Base-by-base conservation (phyloP, 306 rosid genomes). In the Arachis stenosperma region DNA sequence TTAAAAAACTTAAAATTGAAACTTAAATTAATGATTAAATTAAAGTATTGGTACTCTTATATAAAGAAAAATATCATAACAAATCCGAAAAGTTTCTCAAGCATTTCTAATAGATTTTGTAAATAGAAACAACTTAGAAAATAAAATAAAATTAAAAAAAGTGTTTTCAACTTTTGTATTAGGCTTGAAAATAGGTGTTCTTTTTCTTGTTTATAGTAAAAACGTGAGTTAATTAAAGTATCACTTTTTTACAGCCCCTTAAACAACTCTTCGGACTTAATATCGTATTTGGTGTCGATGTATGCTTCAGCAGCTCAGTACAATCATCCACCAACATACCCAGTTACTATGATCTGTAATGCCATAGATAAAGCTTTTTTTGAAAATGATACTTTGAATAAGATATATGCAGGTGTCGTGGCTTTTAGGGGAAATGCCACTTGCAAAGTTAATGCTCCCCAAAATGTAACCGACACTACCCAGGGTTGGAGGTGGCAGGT, bases 401-500 rank as follows among this genome's bases (percentile, higher is more conserved):
- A 79, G 82, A 81, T 90, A 78, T 83, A 76, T 79, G 83, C 89
- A 27, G 97, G 93, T 15, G 50, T 90, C 22, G 78, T 81, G 69
- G 84, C 98, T 63, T 67, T 48, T 1, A 1, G 0, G 3, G 89
- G 97, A 70, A 80, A 80, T 29, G 9, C 5, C 44, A 53, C 87
- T 6, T 93, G 96, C 86, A 75, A 41, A 64, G 40, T 85, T 48
- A 88, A 83, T 53, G 40, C 4, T 44, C 90, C 85, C 29, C 7
- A 0, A 63, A 71, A 51, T 42, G 43, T 2, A 47, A 37, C 87
- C 41, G 89, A 90, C 75, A 75, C 84, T 6, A 0, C 2, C 13
- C 15, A 2, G 3, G 96, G 90, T 14, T 90, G 98, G 98, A 2
- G 14, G 17, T 93, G 98, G 97, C 96, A 90, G 98, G 98, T 90